phyloP scores from a whole-genome alignment of 2,329 filamentous ascomycete genomes.

The Penicillium sp. region DNA sequence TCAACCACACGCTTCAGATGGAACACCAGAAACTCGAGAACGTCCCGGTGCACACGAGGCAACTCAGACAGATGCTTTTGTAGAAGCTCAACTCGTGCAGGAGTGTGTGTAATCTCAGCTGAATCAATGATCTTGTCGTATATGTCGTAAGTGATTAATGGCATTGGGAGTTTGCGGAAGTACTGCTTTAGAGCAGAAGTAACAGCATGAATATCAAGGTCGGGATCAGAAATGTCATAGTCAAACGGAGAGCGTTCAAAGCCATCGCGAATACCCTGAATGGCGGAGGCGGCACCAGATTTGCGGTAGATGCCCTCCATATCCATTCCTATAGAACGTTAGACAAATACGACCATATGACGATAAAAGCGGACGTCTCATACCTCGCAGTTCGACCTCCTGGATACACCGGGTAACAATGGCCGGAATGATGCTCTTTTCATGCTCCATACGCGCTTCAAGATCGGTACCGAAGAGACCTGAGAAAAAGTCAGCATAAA shows the following conservation, averaged over 20 bases:
- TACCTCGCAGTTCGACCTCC: constrained; percentile 88
- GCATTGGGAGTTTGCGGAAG: constrained; percentile 87
- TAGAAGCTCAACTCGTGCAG: constrained; percentile 72
- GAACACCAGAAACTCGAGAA: constrained; percentile 90
- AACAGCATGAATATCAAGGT: constrained; percentile 92
- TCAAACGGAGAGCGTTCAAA: constrained; percentile 79
- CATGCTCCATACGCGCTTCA: constrained; percentile 79
- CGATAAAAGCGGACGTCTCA: background rate
- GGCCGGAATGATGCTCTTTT: constrained; percentile 84
- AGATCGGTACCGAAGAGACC: constrained; percentile 88
- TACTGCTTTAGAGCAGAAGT: constrained; percentile 97
- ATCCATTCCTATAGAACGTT: constrained; percentile 68
- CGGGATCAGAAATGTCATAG: constrained; percentile 90
- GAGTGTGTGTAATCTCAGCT: constrained; percentile 63
- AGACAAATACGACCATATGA: constrained; percentile 22
- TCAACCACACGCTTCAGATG: constrained; percentile 86
- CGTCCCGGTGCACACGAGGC: constrained; percentile 82
- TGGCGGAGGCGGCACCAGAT: constrained; percentile 88
- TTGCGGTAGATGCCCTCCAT: constrained; percentile 98
- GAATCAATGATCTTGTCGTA: constrained; percentile 84
- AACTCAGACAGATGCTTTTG: constrained; percentile 75
- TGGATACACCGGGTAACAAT: constrained; percentile 94
- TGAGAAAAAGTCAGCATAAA: constrained; percentile 29
- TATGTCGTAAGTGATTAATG: constrained; percentile 87
- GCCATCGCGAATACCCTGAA: constrained; percentile 86